Evolutionary conservation across 345 rosid genomes (phyloP).

Genomic region (Lenwebbia sp.): DNA sequence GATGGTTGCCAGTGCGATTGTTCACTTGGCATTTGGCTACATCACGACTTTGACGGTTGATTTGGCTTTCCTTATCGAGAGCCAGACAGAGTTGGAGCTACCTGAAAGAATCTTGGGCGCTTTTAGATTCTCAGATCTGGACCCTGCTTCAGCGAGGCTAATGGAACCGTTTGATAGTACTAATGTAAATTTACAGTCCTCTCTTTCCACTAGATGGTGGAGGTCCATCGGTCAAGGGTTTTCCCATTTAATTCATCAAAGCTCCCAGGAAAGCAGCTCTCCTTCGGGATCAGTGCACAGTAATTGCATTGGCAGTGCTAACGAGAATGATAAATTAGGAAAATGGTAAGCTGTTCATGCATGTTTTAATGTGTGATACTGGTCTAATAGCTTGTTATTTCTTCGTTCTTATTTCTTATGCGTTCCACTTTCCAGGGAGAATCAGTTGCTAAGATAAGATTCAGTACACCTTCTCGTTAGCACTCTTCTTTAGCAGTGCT

Average conservation of each 20-base stretch:
- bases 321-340: constrained; percentile 17
- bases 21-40: constrained; percentile 87
- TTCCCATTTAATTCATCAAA: constrained; percentile 51
- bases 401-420: not conserved
- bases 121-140: constrained; percentile 69
- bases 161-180: constrained; percentile 18
- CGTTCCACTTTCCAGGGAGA: not conserved
- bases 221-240: constrained; percentile 75
- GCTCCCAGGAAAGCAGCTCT: constrained; percentile 37
- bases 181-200: constrained; percentile 17
- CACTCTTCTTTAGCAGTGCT: not conserved
- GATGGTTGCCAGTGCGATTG: constrained; percentile 91
- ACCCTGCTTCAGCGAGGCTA: constrained; percentile 47
- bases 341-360: constrained; percentile 30
- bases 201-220: constrained; percentile 64
- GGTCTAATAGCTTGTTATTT: not conserved
- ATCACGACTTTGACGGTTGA: constrained; percentile 84
- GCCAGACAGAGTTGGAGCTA: constrained; percentile 76
- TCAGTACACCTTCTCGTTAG: not conserved
- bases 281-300: constrained; percentile 6
- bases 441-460: not conserved
- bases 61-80: constrained; percentile 77
- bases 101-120: constrained; percentile 79
- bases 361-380: not conserved
- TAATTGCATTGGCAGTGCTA: constrained; percentile 25